Evolutionary conservation across 2,329 filamentous ascomycete species (phyloP), one percentile per base, ranked within the genome.

Genomic region (Calonectria hawksworthii): DNA sequence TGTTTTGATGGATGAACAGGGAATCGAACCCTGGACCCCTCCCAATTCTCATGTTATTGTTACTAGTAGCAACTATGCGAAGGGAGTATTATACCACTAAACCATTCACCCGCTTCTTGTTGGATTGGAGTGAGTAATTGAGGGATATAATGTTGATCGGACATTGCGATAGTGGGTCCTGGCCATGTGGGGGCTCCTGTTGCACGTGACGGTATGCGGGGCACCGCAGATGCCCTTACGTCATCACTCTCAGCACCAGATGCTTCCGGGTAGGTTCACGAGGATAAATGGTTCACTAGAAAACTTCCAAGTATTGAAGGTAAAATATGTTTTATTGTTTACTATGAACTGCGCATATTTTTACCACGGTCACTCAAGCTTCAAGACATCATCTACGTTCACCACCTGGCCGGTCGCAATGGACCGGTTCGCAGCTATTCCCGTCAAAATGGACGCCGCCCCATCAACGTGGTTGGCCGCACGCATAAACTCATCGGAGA

Each of bases 391-490:
- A 65, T 91, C 88, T 0, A 92, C 89, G 44, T 87, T 88, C 0
- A 93, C 87, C 0, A 90, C 88, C 74, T 91, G 87, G 0, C 90
- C 90, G 0, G 89, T 92, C 0, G 87, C 87, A 28, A 92, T 90
- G 0, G 90, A 92, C 73, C 84, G 85, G 70, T 92, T 92, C 0
- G 90, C 90, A 7, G 90, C 90, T 64, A 92, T 91, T 0, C 91
- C 91, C 0, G 90, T 92, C 71, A 92, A 75, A 41, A 92, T 92
- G 0, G 90, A 92, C 70, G 89, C 83, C 0, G 90, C 91, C 0
- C 91, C 91, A 74, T 92, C 90, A 5, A 92, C 79, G 78, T 92
- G 90, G 72, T 88, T 90, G 2, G 91, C 91, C 0, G 90, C 90
- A 1, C 90, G 85, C 82, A 79, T 78, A 87, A 88, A 87, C 83